Base-by-base conservation (phyloP, 495 filamentous ascomycete genomes). In the Trichoderma virens region DNA sequence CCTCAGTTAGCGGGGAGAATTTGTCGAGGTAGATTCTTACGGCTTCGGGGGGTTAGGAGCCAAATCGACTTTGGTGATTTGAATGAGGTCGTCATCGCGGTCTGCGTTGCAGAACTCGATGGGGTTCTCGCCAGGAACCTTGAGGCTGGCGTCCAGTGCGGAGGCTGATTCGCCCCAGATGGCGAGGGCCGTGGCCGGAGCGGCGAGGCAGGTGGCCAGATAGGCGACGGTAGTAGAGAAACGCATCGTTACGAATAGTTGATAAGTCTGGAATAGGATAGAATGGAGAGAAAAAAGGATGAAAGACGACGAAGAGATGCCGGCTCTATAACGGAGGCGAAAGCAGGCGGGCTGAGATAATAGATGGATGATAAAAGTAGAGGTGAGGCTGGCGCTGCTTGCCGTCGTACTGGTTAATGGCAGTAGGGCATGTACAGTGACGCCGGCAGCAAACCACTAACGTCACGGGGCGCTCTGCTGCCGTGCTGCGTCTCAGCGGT, bases 21-120 rank as follows among this genome's bases (percentile, higher is more conserved):
- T 39, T 27, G 20, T 41, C 27, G 61, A 38, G 34, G 20, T 13
- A 5, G 38, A 45, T 16, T 45, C 34, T 63, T 87, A 98, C 94
- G 92, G 76, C 70, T 82, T 65, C 25, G 94, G 94, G 25, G 94
- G 94, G 73, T 99, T 98, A 6, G 94, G 94, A 11, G 73, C 66
- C 65, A 99, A 70, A 69, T 96, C 82, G 27, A 98, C 91, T 34
- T 85, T 81, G 38, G 96, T 77, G 65, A 99, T 92, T 8, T 81
- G 70, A 66, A 97, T 80, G 62, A 89, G 80, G 65, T 85, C 80
- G 67, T 91, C 75, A 31, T 76, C 74, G 30, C 79, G 74, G 4
- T 90, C 84, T 27, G 80, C 70, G 30, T 81, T 70, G 77, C 94
- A 99, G 75, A 88, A 92, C 45, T 83, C 70, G 61, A 93, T 80